Base-by-base conservation (phyloP, 345 rosid genomes). In the Populus alba region DNA sequence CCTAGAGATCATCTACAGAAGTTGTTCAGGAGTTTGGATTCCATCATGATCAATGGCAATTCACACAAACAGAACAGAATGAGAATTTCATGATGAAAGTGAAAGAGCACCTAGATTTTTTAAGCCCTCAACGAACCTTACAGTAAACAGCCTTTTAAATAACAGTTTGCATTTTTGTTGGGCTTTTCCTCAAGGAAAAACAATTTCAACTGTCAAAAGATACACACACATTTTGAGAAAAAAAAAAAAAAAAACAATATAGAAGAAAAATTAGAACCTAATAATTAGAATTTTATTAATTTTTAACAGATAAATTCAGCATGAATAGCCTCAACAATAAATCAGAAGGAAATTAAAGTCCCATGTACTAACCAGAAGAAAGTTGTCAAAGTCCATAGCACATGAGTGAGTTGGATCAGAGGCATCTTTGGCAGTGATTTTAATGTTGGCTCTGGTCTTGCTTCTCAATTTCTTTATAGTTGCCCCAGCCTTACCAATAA, bases 381-480 rank as follows among this genome's bases (percentile, higher is more conserved):
- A 88, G 82, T 94, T 94, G 84, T 94, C 99, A 69, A 91, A 96
- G 68, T 91, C 93, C 97, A 96, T 86, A 11, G 98, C 99, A 85
- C 98, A 96, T 5, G 94, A 86, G 27, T 96, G 99, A 27, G 89
- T 86, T 29, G 97, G 94, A 74, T 94, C 98, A 10, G 93, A 71
- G 12, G 87, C 86, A 85, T 96, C 94, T 92, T 91, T 96, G 45
- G 98, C 77, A 57, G 81, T 83, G 76, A 96, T 86, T 85, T 88
- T 96, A 67, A 96, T 86, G 49, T 62, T 84, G 9, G 95, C 80
- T 86, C 90, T 87, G 0, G 93, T 90, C 86, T 89, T 94, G 83
- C 88, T 80, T 79, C 99, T 90, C 79, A 96, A 75, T 77, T 80
- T 92, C 91, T 96, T 94, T 68, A 96, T 87, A 53, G 91, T 91